These are phyloP conservation scores for Pseudogymnoascus sp. DNA, from an alignment of 2,329 filamentous ascomycete species.

Conservation along the genomic window DNA sequence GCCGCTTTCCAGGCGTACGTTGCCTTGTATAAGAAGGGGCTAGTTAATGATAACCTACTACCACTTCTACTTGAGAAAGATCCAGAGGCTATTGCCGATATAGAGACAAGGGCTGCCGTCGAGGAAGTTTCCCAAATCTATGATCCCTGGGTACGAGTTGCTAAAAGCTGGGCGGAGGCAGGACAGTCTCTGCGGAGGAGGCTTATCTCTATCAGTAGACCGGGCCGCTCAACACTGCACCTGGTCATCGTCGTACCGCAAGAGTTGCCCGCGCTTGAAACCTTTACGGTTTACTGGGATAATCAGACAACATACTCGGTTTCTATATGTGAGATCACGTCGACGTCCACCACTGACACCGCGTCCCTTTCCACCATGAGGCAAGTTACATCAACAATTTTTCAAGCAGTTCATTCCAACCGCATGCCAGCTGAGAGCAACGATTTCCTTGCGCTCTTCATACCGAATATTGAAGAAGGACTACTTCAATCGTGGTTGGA, in stretches of 20 bases:
- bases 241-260: constrained; percentile 19
- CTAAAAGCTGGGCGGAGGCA: constrained; percentile 23
- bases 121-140: constrained; percentile 28
- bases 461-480: not conserved
- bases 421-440: not conserved
- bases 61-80: constrained; percentile 46
- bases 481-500: constrained; percentile 1
- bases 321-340: not conserved
- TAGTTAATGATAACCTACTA: constrained; percentile 73
- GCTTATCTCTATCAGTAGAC: not conserved
- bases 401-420: not conserved
- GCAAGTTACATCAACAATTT: constrained; percentile 9
- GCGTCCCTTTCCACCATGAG: constrained; percentile 1
- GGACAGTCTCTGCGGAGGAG: not conserved
- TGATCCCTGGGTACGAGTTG: constrained; percentile 33
- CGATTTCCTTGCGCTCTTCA: constrained; percentile 8
- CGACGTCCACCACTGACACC: not conserved
- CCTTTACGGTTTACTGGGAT: constrained; percentile 26
- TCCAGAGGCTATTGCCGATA: constrained; percentile 32
- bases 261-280: constrained; percentile 16
- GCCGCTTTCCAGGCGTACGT: constrained; percentile 76
- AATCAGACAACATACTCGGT: constrained; percentile 14
- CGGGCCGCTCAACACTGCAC: not conserved
- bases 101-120: constrained; percentile 25
- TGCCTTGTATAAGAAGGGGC: constrained; percentile 58